Evolutionary conservation across 1,284 basidiomycete genomes (phyloP), one percentile per base, ranked within the genome.

Genomic region (Tremellales sp.): DNA sequence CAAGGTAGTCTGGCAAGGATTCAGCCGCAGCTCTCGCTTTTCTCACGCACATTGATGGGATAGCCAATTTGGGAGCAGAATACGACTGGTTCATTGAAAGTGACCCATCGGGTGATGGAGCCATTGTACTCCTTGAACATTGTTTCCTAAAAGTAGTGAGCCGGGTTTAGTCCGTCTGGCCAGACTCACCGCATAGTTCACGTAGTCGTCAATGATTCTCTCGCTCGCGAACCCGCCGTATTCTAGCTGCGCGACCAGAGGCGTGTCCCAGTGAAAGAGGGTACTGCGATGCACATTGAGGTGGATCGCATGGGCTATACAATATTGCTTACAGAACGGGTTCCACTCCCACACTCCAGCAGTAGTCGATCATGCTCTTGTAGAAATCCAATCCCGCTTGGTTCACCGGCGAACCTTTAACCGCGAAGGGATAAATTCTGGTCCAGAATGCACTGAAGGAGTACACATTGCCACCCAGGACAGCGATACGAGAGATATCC

Each of bases 361-460:
- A 86, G 70, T 43, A 81, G 60, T 87, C 80, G 51, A 87, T 82
- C 47, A 87, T 64, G 44, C 78, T 36, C 39, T 60, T 54, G 49
- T 68, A 70, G 44, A 78, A 84, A 54, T 79, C 73, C 51, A 87
- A 79, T 3, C 85, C 86, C 47, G 77, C 73, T 51, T 77, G 74
- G 61, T 85, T 88, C 37, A 85, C 69, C n/a, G 81, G 80, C 63
- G 87, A 84, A 48, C 82, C 75, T 24, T 81, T 77, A 25, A 85
- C 83, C 14, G 66, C 69, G 28, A 80, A 71, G 4, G 83, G 83
- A 45, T 87, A 83, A 54, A 87, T 77, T 28, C 85, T 76, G 7
- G 81, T 79, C 86, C 85, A 87, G 4, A 85, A 77, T 36, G 88
- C 72, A 10, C 83, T 86, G 70, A 88, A 86, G n/a, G 81, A 75